Percentiles rank a stretch among this genome's conserved stretches.
Conservation (phyloP, 1,139 yeast genomes). For the Suhomyces yuchorum region DNA sequence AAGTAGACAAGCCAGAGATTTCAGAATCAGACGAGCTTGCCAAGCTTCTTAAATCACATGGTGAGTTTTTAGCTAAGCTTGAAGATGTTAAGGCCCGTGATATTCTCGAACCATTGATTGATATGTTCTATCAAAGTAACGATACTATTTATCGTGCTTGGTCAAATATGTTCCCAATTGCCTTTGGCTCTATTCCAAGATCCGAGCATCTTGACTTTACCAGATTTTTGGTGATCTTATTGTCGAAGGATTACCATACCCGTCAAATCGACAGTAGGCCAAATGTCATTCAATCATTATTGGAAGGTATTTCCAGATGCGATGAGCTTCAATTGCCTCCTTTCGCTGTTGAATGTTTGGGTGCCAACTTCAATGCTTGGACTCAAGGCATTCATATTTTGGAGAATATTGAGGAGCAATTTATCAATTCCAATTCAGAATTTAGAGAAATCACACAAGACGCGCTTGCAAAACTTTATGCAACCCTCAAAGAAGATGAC, state of each 20-base stretch:
- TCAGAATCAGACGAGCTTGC: conserved; percentile 17
- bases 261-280: conserved; percentile 87
- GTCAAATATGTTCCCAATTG: conserved; percentile 80
- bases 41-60: conserved; percentile 52
- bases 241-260: conserved; percentile 89
- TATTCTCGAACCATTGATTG: conserved; percentile 70
- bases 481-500: conserved; percentile 89
- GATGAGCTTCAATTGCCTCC: conserved; percentile 87
- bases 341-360: conserved; percentile 86
- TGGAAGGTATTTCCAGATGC: conserved; percentile 79
- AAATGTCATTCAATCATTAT: conserved; percentile 80
- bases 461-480: conserved; percentile 86
- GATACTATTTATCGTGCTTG: conserved; percentile 83
- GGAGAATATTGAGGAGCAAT: conserved; percentile 71
- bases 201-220: conserved; percentile 84
- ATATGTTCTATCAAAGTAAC: conserved; percentile 80
- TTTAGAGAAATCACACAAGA: conserved; percentile 87
- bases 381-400: conserved; percentile 80
- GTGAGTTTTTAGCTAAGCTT: conserved; percentile 48
- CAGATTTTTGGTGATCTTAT: conserved; percentile 71
- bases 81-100: conserved; percentile 57
- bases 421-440: conserved; percentile 67
- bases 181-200: conserved; percentile 69
- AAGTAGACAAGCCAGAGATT: conserved; percentile 18
- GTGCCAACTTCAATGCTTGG: conserved; percentile 89